Evolutionary conservation across 306 rosid genomes (phyloP).

Genomic region (Luffa aegyptiaca): DNA sequence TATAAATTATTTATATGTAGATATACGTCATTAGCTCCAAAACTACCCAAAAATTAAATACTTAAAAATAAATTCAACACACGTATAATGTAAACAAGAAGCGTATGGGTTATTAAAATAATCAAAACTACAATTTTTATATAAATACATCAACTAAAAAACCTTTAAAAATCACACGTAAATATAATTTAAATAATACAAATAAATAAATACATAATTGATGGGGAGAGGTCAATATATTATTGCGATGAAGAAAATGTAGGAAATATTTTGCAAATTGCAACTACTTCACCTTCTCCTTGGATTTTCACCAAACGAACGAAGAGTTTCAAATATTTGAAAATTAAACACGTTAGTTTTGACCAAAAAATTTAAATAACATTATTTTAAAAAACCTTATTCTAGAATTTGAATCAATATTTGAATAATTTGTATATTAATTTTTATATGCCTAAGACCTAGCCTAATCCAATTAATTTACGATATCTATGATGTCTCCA

Average conservation of each 20-base stretch:
- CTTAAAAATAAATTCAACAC: not conserved
- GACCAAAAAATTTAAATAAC: not conserved
- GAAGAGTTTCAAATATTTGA: not conserved
- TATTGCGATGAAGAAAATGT: not conserved
- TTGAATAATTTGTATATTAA: not conserved
- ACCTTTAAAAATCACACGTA: not conserved
- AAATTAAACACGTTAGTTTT: constrained; percentile 7
- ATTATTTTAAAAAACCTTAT: not conserved
- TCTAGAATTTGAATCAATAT: not conserved
- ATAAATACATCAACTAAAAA: not conserved
- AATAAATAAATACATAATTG: not conserved
- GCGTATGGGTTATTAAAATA: not conserved
- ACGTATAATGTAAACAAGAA: not conserved
- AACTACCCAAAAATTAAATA: not conserved
- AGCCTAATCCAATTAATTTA: not conserved
- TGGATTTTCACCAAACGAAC: constrained; percentile 1
- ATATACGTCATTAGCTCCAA: not conserved
- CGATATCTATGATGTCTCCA: not conserved
- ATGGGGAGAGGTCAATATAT: not conserved
- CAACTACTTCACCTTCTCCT: not conserved
- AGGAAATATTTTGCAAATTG: not conserved
- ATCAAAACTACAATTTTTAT: not conserved
- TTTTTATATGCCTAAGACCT: not conserved
- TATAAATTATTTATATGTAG: no score
- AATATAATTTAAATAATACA: no score